These are phyloP conservation scores for Microcos paniculata DNA, from an alignment of 345 rosid genomes.

Conservation along the genomic window DNA sequence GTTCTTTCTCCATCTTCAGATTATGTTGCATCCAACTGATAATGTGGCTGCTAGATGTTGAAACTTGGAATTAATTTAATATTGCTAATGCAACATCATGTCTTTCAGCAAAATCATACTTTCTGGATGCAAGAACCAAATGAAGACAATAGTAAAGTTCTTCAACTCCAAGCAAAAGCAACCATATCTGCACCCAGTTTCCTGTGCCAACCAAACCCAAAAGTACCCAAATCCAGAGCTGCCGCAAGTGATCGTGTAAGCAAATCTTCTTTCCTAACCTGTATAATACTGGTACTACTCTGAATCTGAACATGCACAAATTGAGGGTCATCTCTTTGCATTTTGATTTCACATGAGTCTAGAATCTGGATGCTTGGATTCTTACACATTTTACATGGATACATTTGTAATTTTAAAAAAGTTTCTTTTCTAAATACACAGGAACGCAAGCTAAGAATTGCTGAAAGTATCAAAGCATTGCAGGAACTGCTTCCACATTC, in stretches of 20 bases:
- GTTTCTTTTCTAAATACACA: slow-evolving; percentile 21
- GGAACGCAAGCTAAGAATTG: slow-evolving; percentile 42
- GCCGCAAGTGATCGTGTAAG: slow-evolving; percentile 31
- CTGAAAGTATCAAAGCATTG: slow-evolving; percentile 40
- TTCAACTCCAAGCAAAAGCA: slow-evolving; percentile 21
- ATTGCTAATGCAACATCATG: not conserved
- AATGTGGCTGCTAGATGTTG: not conserved
- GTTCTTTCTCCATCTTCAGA: slow-evolving; percentile 4
- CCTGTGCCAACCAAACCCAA: slow-evolving; percentile 17
- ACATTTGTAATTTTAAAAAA: not conserved
- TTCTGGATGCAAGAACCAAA: slow-evolving; percentile 21
- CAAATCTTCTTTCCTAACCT: slow-evolving; percentile 4
- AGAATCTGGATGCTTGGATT: not conserved
- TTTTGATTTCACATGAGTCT: not conserved
- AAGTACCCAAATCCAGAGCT: slow-evolving; percentile 20
- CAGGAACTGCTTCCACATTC: slow-evolving; percentile 48
- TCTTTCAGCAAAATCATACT: slow-evolving; percentile 28
- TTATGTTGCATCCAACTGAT: not conserved
- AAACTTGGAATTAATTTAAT: not conserved
- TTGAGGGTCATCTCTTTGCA: not conserved
- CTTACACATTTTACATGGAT: not conserved
- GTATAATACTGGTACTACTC: not conserved
- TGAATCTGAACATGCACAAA: slow-evolving; percentile 5
- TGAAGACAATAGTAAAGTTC: slow-evolving; percentile 8
- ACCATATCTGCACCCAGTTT: slow-evolving; percentile 21